Percentiles rank a stretch among this genome's conserved stretches.
Conservation (phyloP, 2,329 filamentous ascomycete genomes). For the Aplosporella prunicola region DNA sequence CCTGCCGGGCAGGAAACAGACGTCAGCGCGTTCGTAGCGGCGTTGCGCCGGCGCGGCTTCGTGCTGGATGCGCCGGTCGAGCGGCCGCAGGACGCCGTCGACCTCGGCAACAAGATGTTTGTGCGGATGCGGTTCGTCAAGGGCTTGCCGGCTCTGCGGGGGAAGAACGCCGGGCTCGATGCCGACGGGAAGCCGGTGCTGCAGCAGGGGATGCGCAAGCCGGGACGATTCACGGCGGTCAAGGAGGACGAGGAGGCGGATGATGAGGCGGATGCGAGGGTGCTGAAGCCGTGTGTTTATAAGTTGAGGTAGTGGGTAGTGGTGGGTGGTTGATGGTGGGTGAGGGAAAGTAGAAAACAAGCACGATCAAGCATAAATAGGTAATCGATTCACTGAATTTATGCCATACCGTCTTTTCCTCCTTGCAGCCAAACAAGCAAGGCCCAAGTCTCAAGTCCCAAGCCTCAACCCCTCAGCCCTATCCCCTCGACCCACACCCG, state of each 20-base stretch:
- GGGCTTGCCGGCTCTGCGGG: conserved; percentile 60
- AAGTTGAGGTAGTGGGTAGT: conserved; percentile 60
- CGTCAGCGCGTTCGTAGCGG: conserved; percentile 76
- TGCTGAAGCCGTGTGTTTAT: conserved; percentile 92
- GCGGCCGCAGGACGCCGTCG: conserved; percentile 49
- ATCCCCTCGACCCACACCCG: no score
- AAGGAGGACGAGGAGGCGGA: conserved; percentile 37
- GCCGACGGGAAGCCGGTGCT: conserved; percentile 22
- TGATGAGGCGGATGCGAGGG: conserved; percentile 50
- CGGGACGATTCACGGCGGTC: conserved; percentile 45
- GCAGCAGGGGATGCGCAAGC: conserved; percentile 23
- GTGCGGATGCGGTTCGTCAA: conserved; percentile 95
- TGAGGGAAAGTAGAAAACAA: no score
- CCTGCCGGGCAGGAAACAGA: conserved; percentile 61
- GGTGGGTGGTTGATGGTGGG: no score
- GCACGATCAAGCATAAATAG: no score
- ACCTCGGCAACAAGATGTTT: conserved; percentile 95
- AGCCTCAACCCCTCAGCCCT: no score
- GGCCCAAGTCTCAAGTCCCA: no score
- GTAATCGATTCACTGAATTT: no score
- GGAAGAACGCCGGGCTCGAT: conserved; percentile 54
- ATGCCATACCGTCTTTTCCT: no score
- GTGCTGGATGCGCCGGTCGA: conserved; percentile 57
- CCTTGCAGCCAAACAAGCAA: no score
- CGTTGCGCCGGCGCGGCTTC: conserved; percentile 72